These are phyloP conservation scores for Sclerotinia spermophila DNA, from an alignment of 2,329 filamentous ascomycete species.

Conservation along the genomic window DNA sequence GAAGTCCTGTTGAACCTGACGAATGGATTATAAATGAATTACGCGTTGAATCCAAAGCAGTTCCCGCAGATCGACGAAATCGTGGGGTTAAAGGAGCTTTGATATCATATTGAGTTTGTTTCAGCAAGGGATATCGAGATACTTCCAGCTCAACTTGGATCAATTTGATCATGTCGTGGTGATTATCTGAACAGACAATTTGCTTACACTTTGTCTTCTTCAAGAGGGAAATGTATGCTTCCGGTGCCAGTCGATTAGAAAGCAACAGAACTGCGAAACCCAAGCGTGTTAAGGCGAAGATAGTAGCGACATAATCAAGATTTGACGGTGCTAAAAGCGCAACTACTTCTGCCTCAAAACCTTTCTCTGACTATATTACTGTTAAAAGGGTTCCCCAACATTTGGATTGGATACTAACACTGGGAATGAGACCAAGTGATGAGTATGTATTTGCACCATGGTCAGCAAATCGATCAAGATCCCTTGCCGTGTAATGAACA, in stretches of 20 bases:
- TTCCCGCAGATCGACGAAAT: conserved; percentile 17
- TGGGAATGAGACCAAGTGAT: conserved; percentile 25
- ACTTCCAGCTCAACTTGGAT: conserved; percentile 24
- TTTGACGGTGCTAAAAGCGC: conserved; percentile 35
- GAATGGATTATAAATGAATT: conserved; percentile 35
- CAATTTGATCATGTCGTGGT: conserved; percentile 18
- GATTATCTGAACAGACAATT: conserved; percentile 13
- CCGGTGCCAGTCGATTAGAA: conserved; percentile 50
- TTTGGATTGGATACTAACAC: conserved; percentile 12
- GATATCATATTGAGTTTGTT: conserved; percentile 23
- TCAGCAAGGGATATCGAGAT: conserved; percentile 28
- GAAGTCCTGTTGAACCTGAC: conserved; percentile 54
- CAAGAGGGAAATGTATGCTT: conserved; percentile 48
- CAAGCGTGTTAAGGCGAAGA: conserved; percentile 50
- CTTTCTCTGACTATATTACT: neutral
- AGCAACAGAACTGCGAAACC: conserved; percentile 52
- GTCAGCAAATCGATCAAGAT: conserved; percentile 35
- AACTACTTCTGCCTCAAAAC: conserved; percentile 21
- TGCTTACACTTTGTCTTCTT: conserved; percentile 38
- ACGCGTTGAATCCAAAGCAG: conserved; percentile 17
- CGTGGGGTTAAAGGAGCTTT: conserved; percentile 17
- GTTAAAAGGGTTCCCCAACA: neutral
- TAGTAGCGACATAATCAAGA: conserved; percentile 50
- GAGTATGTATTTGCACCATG: conserved; percentile 28
- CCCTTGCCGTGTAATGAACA: conserved; percentile 32